phyloP scores from a whole-genome alignment of 148 eudicot species.

The Euryodendron excelsum region DNA sequence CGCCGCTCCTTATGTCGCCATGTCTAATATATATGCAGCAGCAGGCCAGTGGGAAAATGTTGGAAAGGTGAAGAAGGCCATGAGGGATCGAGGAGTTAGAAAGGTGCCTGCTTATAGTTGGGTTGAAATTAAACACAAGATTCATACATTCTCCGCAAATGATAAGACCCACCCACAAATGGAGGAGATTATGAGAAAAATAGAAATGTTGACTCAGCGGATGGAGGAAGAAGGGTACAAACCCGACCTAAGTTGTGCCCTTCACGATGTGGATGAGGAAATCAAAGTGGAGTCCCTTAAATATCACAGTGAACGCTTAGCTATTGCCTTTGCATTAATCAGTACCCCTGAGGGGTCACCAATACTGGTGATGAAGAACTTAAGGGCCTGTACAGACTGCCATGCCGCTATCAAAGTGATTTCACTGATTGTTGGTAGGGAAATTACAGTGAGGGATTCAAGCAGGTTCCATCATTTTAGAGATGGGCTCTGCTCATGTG shows the following conservation, averaged over 20 bases:
- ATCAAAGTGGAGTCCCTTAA: conserved; percentile 55
- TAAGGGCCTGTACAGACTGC: conserved; percentile 73
- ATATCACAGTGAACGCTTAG: conserved; percentile 73
- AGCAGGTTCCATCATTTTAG: conserved; percentile 81
- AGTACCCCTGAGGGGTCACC: conserved; percentile 72
- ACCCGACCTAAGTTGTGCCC: conserved; percentile 63
- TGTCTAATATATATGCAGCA: conserved; percentile 79
- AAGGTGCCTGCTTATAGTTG: conserved; percentile 78
- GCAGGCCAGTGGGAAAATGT: conserved; percentile 73
- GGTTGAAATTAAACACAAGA: conserved; percentile 58
- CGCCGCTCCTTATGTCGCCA: conserved; percentile 57
- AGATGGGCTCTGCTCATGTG: conserved; percentile 64
- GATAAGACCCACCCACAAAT: conserved; percentile 58
- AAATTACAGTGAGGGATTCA: conserved; percentile 77
- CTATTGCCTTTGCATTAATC: conserved; percentile 69
- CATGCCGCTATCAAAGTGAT: conserved; percentile 78
- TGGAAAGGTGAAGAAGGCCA: conserved; percentile 56
- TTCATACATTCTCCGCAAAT: conserved; percentile 63
- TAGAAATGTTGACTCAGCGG: conserved; percentile 32
- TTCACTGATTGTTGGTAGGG: conserved; percentile 60
- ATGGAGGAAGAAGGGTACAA: conserved; percentile 76
- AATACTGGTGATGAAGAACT: conserved; percentile 65
- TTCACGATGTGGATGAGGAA: conserved; percentile 63
- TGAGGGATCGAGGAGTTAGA: conserved; percentile 64
- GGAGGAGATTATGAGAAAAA: conserved; percentile 53